A percentile compares a stretch with the other conserved stretches of the same genome.
Conservation (phyloP, 176 grass and related monocot genomes). For the Saccharum spontaneum region DNA sequence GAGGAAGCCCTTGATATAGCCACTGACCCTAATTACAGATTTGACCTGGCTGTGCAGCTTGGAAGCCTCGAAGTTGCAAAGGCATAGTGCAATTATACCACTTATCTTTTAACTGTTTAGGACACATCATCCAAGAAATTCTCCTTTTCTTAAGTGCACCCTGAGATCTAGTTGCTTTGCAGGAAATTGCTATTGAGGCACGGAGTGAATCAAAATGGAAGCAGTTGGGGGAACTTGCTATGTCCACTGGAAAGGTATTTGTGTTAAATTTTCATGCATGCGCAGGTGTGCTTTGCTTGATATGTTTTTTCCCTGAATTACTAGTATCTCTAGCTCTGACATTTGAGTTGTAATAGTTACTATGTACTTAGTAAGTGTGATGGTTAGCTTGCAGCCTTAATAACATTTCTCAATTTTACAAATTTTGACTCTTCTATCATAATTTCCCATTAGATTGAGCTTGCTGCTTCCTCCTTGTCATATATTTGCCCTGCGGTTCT, state of each 20-base stretch:
- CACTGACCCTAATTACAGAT: conserved; percentile 75
- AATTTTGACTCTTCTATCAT: neutral
- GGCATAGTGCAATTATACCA: conserved; percentile 39
- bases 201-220: conserved; percentile 91
- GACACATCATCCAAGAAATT: conserved; percentile 14
- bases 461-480: neutral
- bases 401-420: neutral
- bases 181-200: conserved; percentile 74
- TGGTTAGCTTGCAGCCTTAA: neutral
- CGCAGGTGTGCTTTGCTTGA: neutral
- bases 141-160: conserved; percentile 3
- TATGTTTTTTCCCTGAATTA: neutral
- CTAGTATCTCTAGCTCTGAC: neutral
- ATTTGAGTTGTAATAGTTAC: conserved; percentile 10
- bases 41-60: conserved; percentile 88
- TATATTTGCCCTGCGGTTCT: neutral
- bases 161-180: conserved; percentile 12
- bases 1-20: conserved; percentile 77
- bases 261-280: neutral
- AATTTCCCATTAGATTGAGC: neutral
- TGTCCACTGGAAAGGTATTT: conserved; percentile 78
- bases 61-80: conserved; percentile 76
- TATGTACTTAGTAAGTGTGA: neutral
- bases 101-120: neutral
- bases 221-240: conserved; percentile 73